A percentile compares a stretch with the other conserved stretches of the same genome.
These are phyloP conservation scores for Lipomyces anomalus DNA, from an alignment of 805 yeast species.

Conservation along the genomic window DNA sequence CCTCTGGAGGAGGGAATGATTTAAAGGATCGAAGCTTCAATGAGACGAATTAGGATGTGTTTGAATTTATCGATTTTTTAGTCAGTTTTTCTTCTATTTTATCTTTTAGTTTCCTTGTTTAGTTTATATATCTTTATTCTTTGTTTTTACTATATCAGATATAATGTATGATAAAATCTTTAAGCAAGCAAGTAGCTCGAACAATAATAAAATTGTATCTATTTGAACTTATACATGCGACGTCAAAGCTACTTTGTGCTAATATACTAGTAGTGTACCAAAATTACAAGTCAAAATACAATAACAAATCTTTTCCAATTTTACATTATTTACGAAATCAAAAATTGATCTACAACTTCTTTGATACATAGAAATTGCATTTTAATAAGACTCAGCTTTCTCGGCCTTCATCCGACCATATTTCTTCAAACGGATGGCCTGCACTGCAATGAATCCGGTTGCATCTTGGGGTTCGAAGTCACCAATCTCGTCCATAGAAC, in stretches of 20 bases:
- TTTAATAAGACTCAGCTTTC: conserved; percentile 47
- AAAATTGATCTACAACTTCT: not conserved
- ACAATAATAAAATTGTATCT: not conserved
- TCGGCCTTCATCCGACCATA: conserved; percentile 93
- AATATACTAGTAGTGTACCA: not conserved
- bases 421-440: conserved; percentile 96
- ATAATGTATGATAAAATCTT: not conserved
- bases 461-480: conserved; percentile 98
- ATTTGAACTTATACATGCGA: not conserved
- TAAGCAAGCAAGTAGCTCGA: not conserved
- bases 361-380: not conserved
- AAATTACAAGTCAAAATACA: not conserved
- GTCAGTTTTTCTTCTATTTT: not conserved
- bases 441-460: conserved; percentile 94
- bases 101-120: not conserved
- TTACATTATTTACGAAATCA: not conserved
- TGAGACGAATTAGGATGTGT: no score
- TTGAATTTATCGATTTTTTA: no score
- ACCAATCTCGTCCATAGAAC: conserved; percentile 98
- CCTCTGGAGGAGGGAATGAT: conserved; percentile 21
- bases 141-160: not conserved
- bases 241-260: not conserved
- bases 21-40: no score
- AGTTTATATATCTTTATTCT: not conserved
- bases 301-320: no score